Base-by-base conservation (phyloP, 2,329 filamentous ascomycete species). In the Ophiostoma ips region DNA sequence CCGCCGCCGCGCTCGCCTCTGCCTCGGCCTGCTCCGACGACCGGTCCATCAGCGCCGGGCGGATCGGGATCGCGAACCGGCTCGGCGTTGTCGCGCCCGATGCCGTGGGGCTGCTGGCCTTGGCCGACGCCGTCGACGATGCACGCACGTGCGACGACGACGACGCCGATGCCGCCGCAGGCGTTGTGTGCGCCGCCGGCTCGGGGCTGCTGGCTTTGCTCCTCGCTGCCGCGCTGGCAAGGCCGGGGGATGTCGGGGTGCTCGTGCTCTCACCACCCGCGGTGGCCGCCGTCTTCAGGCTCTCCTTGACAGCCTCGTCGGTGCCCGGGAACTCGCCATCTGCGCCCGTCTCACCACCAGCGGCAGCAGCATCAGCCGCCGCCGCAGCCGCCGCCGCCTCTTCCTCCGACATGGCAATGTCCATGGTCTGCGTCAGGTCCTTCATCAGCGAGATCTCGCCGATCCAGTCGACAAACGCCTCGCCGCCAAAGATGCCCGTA, bases 371-470 rank as follows among this genome's bases (percentile, higher is more conserved):
- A 53, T 68, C 69, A 12, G 66, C 66, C 43, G 38, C 52, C 3
- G 46, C 52, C 41, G 50, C 52, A 6, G 41, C 52, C 13, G 50
- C 52, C n/a, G 70, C 52, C n/a, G 70, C 68, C 43, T 77, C 80
- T 54, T 83, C 79, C 54, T 81, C 81, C 50, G 85, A 75, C 81
- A 88, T 90, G 18, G 87, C 89, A 58, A 98, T 96, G 61, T 98
- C 92, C 90, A 98, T 96, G 41, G 89, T 95, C 61, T 88, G 87
- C 16, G 90, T 96, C 50, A 98, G 75, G 62, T 98, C 92, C 71
- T 95, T 96, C 86, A 98, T 95, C 52, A 98, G 79, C 47, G 87
- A 92, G 59, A 98, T 95, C 73, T 98, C 92, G 58, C 92, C 92
- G 62, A 98, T 96, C 74, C 92, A 87, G 71, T 98, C 90, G 54